Percentiles rank a stretch among this genome's conserved stretches.
These are phyloP conservation scores for Fusarium gaditjirri DNA, from an alignment of 2,329 filamentous ascomycete genomes.

Conservation along the genomic window DNA sequence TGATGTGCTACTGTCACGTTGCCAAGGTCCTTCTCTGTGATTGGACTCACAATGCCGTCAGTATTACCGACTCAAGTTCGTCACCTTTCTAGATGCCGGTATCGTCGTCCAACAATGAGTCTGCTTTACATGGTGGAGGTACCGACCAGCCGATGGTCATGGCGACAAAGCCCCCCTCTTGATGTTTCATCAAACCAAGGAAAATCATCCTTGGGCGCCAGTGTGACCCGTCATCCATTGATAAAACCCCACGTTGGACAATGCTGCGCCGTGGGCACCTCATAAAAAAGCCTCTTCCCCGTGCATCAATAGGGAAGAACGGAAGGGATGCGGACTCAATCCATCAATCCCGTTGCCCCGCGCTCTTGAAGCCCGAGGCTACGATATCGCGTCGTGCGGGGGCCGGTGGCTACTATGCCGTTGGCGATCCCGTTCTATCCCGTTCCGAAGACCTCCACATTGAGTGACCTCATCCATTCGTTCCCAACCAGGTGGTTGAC, in stretches of 20 bases:
- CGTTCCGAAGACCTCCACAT: slow-evolving; percentile 36
- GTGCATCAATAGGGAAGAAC: slow-evolving; percentile 25
- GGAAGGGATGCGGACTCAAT: slow-evolving; percentile 38
- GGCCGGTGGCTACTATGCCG: slow-evolving; percentile 35
- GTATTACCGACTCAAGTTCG: slow-evolving; percentile 30
- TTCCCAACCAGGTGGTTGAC: slow-evolving; percentile 43
- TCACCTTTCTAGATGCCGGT: slow-evolving; percentile 23
- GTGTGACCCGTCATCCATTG: slow-evolving; percentile 43
- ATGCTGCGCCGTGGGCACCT: slow-evolving; percentile 40
- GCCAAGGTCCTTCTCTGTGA: slow-evolving; percentile 32
- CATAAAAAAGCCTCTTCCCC: slow-evolving; percentile 34
- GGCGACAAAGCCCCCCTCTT: slow-evolving; percentile 32
- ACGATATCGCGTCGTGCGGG: slow-evolving; percentile 42
- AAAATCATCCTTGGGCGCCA: slow-evolving; percentile 21
- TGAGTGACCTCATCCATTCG: slow-evolving; percentile 36
- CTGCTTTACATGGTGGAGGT: slow-evolving; percentile 28
- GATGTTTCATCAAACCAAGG: slow-evolving; percentile 33
- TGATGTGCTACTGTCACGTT: slow-evolving; percentile 42
- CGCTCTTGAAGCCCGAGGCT: slow-evolving; percentile 38
- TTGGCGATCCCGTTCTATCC: slow-evolving; percentile 44
- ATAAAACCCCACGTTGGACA: slow-evolving; percentile 46
- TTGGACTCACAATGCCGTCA: slow-evolving; percentile 39
- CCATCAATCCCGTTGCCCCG: slow-evolving; percentile 41
- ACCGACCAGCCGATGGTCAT: slow-evolving; percentile 17
- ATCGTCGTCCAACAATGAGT: slow-evolving; percentile 32